Evolutionary conservation across 2,329 filamentous ascomycete species (phyloP), one percentile per base, ranked within the genome.

Genomic region (Beauveria sp.): DNA sequence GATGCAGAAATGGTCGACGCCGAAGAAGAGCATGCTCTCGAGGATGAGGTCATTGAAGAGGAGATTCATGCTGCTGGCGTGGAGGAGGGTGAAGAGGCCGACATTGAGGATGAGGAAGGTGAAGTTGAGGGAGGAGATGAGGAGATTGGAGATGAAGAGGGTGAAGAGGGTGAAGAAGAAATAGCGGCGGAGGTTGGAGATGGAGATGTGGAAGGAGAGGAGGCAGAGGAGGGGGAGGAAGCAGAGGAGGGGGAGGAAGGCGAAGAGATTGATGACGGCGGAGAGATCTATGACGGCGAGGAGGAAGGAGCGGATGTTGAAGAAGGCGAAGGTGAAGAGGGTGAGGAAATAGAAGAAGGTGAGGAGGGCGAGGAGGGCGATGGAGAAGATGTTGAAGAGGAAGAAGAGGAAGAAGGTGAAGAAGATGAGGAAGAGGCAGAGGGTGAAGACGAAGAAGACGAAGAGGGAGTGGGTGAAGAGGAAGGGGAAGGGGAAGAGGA

Each of bases 171-270:
- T 12, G 63, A 61, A 46, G 66, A 64, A n/a, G 66, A 59, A 1
- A 64, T 59, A 4, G 66, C 54, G 7, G 67, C 56, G 7, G 63
- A 57, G 7, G 60, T 63, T 4, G 68, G 67, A 6, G 66, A 67
- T 5, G 65, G 59, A 2, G 66, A 66, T 5, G 67, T 65, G 1
- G 69, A 65, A 2, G 67, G 65, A 22, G 65, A 65, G 5, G 64
- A 61, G 16, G 70, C 71, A 59, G 66, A 54, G 9, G 71, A 69
- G 38, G 66, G 68, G 14, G 63, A 62, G 26, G 69, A 66, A 18
- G 69, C 71, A 59, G 66, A 54, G 9, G 71, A 69, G 38, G 66
- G 68, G 14, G 63, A 62, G 26, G 69, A 66, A 18, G 69, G 74
- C 5, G 69, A 70, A 28, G 64, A 68, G 9, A 68, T 56, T 5